Conservation (phyloP, 768 basidiomycete genomes). For the Agaricus sinodeliciosus region DNA sequence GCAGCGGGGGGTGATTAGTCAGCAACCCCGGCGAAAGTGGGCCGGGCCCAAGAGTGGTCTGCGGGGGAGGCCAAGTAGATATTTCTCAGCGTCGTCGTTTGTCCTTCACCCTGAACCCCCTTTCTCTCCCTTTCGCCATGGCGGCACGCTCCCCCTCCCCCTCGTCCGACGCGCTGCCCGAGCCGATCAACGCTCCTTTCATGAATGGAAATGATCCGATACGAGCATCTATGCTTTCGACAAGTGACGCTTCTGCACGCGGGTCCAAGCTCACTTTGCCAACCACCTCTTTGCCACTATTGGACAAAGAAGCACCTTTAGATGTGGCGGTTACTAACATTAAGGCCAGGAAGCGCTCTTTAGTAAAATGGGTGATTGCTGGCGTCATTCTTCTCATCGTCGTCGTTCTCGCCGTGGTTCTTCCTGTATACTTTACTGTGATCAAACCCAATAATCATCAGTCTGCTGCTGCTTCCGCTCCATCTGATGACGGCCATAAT, state of each 20-base stretch:
- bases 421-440: conserved; percentile 54
- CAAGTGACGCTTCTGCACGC: conserved; percentile 14
- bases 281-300: conserved; percentile 15
- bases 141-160: conserved; percentile 14
- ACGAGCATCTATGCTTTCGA: conserved; percentile 13
- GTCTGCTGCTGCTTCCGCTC: conserved; percentile 7
- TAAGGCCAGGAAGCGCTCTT: conserved; percentile 6
- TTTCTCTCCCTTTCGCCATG: conserved; percentile 7
- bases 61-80: not conserved
- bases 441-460: conserved; percentile 32
- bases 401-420: conserved; percentile 39
- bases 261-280: conserved; percentile 14
- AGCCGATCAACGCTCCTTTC: conserved; percentile 16
- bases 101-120: conserved; percentile 4
- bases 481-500: conserved; percentile 1
- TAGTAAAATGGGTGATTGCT: conserved; percentile 14
- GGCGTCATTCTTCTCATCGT: conserved; percentile 30
- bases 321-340: not conserved
- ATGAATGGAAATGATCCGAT: conserved; percentile 16
- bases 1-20: too few species aligned
- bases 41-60: not conserved
- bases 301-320: conserved; percentile 6
- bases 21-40: not conserved
- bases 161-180: conserved; percentile 12
- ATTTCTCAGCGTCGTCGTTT: not conserved